Conservation (phyloP, 1,284 basidiomycete species). For the Leucoagaricus sp. region DNA sequence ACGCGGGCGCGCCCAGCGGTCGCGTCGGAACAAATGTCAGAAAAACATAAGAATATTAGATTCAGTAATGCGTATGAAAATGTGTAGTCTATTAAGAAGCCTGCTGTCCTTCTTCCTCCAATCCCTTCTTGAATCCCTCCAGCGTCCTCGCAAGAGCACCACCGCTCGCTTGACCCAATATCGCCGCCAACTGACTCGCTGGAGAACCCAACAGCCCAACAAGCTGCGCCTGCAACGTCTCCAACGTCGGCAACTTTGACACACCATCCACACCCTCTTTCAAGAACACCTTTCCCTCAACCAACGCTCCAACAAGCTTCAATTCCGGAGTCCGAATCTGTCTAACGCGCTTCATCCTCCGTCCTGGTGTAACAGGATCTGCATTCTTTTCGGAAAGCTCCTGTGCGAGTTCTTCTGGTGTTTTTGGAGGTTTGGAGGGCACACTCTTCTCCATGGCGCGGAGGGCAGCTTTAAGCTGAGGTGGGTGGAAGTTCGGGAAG, state of each 20-base stretch:
- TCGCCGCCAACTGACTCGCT: constrained; percentile 65
- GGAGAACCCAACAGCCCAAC: constrained; percentile 75
- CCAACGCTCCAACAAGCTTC: constrained; percentile 70
- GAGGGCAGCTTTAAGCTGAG: constrained; percentile 65
- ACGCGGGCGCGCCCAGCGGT: too few relatives aligned
- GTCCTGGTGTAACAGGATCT: constrained; percentile 63
- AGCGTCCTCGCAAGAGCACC: constrained; percentile 73
- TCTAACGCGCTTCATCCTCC: constrained; percentile 58
- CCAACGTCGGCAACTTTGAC: constrained; percentile 68
- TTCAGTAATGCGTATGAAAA: neutral
- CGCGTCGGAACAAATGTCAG: constrained; percentile 3
- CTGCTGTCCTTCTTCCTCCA: constrained; percentile 43
- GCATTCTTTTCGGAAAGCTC: constrained; percentile 57
- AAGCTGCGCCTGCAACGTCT: constrained; percentile 72
- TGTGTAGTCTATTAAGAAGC: constrained; percentile 11
- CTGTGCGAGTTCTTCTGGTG: constrained; percentile 49
- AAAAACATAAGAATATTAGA: constrained; percentile 1
- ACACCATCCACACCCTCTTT: constrained; percentile 58
- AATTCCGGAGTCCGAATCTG: constrained; percentile 61
- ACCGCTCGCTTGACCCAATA: constrained; percentile 73
- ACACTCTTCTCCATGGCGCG: constrained; percentile 68
- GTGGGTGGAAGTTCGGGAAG: constrained; percentile 70
- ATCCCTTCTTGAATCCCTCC: constrained; percentile 73
- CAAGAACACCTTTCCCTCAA: constrained; percentile 71
- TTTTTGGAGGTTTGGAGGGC: constrained; percentile 56